phyloP scores from a whole-genome alignment of 2,329 filamentous ascomycete species.

The Paecilomyces fulvus region DNA sequence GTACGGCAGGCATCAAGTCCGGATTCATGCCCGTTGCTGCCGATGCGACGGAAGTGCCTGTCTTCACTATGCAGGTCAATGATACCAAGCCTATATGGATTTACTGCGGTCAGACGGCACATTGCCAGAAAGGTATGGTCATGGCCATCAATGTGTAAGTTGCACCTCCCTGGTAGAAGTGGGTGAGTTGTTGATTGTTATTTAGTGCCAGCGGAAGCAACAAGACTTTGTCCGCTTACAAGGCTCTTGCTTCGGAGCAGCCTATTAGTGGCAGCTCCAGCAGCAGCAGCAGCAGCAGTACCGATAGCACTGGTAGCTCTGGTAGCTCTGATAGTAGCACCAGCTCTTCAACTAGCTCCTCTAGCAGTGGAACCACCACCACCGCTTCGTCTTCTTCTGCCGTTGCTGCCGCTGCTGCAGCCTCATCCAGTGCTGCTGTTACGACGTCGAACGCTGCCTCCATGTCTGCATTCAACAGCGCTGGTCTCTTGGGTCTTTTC shows the following conservation, averaged over 20 bases:
- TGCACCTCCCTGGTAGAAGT: neutral
- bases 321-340: neutral
- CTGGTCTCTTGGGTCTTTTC: conserved; percentile 3
- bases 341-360: neutral
- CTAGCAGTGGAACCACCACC: neutral
- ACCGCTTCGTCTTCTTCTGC: neutral
- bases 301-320: neutral
- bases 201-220: conserved; percentile 1
- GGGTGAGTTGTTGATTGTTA: neutral
- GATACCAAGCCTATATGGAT: conserved; percentile 64
- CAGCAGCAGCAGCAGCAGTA: neutral
- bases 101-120: conserved; percentile 65
- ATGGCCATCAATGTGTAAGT: conserved; percentile 68
- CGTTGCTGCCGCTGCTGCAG: neutral
- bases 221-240: conserved; percentile 5
- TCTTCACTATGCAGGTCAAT: conserved; percentile 63
- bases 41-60: conserved; percentile 47
- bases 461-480: conserved; percentile 1
- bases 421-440: neutral
- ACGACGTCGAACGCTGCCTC: neutral
- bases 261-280: neutral
- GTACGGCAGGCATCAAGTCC: conserved; percentile 52
- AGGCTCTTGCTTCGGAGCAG: conserved; percentile 1
- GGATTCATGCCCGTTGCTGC: conserved; percentile 44
- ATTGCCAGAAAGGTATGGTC: conserved; percentile 66